phyloP scores from a whole-genome alignment of 2,329 filamentous ascomycete species.

The Ceratocystis harringtonii region DNA sequence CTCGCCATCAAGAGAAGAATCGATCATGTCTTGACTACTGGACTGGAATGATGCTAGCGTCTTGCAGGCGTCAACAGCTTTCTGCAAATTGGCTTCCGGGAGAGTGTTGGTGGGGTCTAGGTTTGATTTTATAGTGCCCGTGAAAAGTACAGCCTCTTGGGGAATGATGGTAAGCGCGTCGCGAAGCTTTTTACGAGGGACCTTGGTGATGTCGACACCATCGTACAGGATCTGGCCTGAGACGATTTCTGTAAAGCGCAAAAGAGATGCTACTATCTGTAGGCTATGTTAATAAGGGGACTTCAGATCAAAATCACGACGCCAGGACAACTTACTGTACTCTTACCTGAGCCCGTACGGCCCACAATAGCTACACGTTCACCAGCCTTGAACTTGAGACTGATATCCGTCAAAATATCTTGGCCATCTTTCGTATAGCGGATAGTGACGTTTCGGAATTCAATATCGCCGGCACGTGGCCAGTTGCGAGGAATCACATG shows the following conservation, averaged over 20 bases:
- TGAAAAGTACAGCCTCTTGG: constrained; percentile 36
- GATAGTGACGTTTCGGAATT: constrained; percentile 27
- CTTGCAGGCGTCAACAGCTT: constrained; percentile 44
- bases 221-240: constrained; percentile 32
- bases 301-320: constrained; percentile 15
- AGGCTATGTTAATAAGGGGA: constrained; percentile 16
- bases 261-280: constrained; percentile 29
- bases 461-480: constrained; percentile 26
- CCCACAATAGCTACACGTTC: constrained; percentile 60
- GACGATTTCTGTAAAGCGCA: constrained; percentile 30
- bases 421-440: constrained; percentile 26
- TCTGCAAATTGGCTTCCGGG: constrained; percentile 37
- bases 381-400: constrained; percentile 36
- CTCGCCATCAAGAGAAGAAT: constrained; percentile 15
- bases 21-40: constrained; percentile 19
- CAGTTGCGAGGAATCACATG: constrained; percentile 23
- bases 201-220: constrained; percentile 31
- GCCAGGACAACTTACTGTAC: constrained; percentile 36
- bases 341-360: constrained; percentile 61
- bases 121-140: constrained; percentile 31
- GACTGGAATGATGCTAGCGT: constrained; percentile 29
- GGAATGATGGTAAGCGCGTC: constrained; percentile 35
- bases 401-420: constrained; percentile 30
- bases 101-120: constrained; percentile 40
- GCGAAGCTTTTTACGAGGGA: constrained; percentile 30